Percentiles rank a stretch among this genome's conserved stretches.
Conservation (phyloP, 2,329 filamentous ascomycete genomes). For the Colletotrichum lupini region DNA sequence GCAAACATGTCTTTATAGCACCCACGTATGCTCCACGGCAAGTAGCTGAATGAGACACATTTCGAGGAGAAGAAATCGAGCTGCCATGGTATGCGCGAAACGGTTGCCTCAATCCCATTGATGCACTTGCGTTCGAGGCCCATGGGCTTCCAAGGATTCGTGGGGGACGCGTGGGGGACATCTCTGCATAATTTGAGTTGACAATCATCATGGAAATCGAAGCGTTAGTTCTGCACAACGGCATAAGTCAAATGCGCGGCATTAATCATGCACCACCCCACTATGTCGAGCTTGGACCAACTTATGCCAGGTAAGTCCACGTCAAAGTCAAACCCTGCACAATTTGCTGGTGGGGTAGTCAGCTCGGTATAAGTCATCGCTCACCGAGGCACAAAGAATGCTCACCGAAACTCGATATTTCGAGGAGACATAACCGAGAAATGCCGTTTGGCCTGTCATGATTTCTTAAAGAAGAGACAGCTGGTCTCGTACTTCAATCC, state of each 20-base stretch:
- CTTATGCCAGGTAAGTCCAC: neutral
- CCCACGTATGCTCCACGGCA: neutral
- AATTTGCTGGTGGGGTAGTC: neutral
- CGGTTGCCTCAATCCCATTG: neutral
- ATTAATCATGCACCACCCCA: neutral
- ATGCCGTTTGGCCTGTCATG: neutral
- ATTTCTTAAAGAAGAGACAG: neutral
- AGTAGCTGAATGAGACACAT: accelerated
- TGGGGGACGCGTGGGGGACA: slow-evolving; percentile 11
- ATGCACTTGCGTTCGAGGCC: neutral
- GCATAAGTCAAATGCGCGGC: neutral
- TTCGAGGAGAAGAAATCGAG: neutral
- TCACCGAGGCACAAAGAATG: slow-evolving; percentile 6
- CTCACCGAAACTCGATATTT: slow-evolving; percentile 1
- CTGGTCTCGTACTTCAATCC: too few species aligned
- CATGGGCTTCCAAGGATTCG: neutral
- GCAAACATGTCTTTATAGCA: too few species aligned
- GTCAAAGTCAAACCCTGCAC: slow-evolving; percentile 12
- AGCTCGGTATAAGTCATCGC: neutral
- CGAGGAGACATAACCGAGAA: neutral
- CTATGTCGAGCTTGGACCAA: neutral
- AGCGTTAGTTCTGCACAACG: slow-evolving; percentile 4
- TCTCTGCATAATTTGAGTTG: neutral
- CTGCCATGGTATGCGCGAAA: neutral
- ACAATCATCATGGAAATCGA: neutral